These are phyloP conservation scores for Flaveria floridana DNA, from an alignment of 140 eudicot genomes.

Conservation along the genomic window DNA sequence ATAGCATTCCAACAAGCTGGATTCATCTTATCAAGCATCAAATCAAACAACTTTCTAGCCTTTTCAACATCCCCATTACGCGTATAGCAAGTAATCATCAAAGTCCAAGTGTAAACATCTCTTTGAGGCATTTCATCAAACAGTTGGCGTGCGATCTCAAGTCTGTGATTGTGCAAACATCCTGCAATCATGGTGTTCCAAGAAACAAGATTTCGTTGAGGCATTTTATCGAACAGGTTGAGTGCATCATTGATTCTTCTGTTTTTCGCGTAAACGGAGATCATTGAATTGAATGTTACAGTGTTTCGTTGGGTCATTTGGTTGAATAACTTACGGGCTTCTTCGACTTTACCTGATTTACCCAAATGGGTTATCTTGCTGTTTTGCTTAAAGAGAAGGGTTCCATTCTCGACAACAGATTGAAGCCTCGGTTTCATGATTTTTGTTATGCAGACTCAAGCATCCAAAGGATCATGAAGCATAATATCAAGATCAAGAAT, in stretches of 20 bases:
- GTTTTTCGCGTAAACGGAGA: conserved; percentile 53
- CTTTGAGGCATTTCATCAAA: conserved; percentile 47
- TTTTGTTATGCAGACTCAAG: background rate
- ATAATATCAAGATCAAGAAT: background rate
- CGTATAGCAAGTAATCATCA: conserved; percentile 54
- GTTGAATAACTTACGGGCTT: conserved; percentile 46
- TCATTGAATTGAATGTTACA: conserved; percentile 60
- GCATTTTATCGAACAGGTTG: conserved; percentile 48
- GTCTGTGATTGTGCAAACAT: conserved; percentile 39
- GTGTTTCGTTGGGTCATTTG: conserved; percentile 47
- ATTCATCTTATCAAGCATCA: conserved; percentile 44
- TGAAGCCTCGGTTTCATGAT: conserved; percentile 34
- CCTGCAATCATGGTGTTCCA: conserved; percentile 74
- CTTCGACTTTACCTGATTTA: conserved; percentile 53
- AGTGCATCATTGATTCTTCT: conserved; percentile 44
- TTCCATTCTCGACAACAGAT: conserved; percentile 35
- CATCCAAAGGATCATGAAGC: background rate
- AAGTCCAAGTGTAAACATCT: conserved; percentile 43
- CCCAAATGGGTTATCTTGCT: conserved; percentile 48
- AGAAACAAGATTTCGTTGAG: conserved; percentile 48
- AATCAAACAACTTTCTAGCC: conserved; percentile 40
- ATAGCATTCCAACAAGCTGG: conserved; percentile 64
- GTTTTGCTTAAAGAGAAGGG: conserved; percentile 46
- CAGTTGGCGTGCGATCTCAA: conserved; percentile 45
- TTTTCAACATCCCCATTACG: conserved; percentile 45